Conservation (phyloP, 768 basidiomycete genomes). For the Pleurotus giganteus region DNA sequence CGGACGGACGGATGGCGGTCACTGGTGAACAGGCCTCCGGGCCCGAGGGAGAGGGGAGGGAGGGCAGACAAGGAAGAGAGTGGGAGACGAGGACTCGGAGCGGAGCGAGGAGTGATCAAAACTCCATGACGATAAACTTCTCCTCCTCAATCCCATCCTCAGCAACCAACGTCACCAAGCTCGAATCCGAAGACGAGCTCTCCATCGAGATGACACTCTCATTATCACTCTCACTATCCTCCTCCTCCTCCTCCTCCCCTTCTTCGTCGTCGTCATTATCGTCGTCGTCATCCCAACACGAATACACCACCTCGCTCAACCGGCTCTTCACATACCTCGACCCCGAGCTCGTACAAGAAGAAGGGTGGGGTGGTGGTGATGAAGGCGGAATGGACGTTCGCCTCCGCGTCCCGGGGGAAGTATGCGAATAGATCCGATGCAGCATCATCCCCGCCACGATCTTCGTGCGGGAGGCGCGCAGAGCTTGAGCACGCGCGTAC, state of each 20-base stretch:
- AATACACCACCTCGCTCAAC: background rate
- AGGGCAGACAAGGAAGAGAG: background rate
- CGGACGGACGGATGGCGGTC: no score
- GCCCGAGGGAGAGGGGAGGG: no score
- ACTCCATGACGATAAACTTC: background rate
- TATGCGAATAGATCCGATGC: background rate
- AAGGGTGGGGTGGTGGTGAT: background rate
- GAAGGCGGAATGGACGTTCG: background rate
- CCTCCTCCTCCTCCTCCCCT: background rate
- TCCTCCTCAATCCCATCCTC: background rate
- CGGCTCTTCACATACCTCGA: background rate
- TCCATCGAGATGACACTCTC: background rate
- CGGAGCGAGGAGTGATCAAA: background rate
- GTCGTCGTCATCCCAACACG: background rate
- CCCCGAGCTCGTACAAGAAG: background rate
- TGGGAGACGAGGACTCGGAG: background rate
- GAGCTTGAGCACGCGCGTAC: background rate
- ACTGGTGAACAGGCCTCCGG: no score
- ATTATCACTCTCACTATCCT: background rate
- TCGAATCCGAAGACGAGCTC: background rate
- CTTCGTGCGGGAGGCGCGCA: background rate
- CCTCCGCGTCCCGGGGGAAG: background rate
- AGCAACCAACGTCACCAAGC: background rate
- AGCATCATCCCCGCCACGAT: constrained; percentile 5
- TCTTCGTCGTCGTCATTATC: background rate